Evolutionary conservation across 192 early-diverging fungal species (phyloP), one percentile per base, ranked within the genome.

Genomic region (Backusella tuberculispora): DNA sequence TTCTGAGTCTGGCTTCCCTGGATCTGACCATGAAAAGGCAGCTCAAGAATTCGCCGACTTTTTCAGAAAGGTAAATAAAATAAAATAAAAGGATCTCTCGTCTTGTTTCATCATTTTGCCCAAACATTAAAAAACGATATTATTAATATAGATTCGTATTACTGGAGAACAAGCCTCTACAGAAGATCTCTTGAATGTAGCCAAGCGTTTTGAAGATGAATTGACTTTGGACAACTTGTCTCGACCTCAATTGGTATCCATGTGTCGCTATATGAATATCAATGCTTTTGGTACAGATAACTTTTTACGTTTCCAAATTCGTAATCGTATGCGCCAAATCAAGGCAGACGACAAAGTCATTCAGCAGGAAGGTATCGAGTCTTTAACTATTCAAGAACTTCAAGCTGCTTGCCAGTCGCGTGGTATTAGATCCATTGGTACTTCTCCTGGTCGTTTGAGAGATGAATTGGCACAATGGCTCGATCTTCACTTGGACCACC

Each of bases 281-380:
- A 96, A 95, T 66, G 92, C 94, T n/a, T 99, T 98, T 81, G 97
- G 97, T 44, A 97, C 96, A n/a, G 97, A 99, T 84, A 92, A 94
- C 66, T 97, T 95, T 78, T 88, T 99, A 71, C 91, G 95, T 71
- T 93, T 95, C 84, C 95, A 95, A 82, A 95, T 99, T 77, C 91
- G 95, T 24, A 91, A 92, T 73, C 88, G 92, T 71, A 93, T 98
- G 89, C 85, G 86, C 45, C 89, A 93, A 65, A 92, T 99, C 72
- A 90, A 94, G 63, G 87, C 89, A 13, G 97, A 99, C 85, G 97
- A 99, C 78, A 87, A 76, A 63, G 84, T 97, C 83, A 97, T 98
- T 72, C 82, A 82, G 68, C 73, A 82, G 14, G 97, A 98, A 83
- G 96, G 96, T 15, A 91, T 97, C 19, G 95, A 97, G n/a, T 87